Evolutionary conservation across 306 rosid species (phyloP).

Genomic region (Spatholobus suberectus): DNA sequence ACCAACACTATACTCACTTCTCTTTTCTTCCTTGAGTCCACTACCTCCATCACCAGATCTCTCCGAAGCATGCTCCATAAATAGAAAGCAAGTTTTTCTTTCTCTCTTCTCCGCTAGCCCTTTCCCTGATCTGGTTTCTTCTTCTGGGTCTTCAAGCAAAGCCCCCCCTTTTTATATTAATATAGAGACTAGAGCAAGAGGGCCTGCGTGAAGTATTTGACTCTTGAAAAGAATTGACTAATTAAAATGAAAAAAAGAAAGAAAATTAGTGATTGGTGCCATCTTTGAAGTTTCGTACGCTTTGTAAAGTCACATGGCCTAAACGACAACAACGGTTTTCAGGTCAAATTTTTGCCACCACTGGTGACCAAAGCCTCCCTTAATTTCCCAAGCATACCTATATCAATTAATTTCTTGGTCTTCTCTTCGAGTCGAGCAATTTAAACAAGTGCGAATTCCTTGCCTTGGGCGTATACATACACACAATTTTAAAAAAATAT

Average conservation of each 20-base stretch:
- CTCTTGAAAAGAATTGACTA: slow-evolving; percentile 47
- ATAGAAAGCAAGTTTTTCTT: not conserved
- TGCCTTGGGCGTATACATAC: not conserved
- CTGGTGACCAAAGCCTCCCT: slow-evolving; percentile 42
- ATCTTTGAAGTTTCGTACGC: slow-evolving; percentile 75
- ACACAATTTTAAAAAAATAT: not conserved
- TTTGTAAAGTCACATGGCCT: slow-evolving; percentile 55
- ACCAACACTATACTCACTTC: slow-evolving; percentile 44
- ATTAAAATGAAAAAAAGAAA: slow-evolving; percentile 8
- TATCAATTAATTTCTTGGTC: slow-evolving; percentile 15
- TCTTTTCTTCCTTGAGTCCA: slow-evolving; percentile 50
- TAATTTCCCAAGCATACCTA: not conserved
- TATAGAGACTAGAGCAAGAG: slow-evolving; percentile 42
- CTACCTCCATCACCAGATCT: slow-evolving; percentile 49
- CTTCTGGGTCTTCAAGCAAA: slow-evolving; percentile 34
- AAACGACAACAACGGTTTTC: slow-evolving; percentile 34
- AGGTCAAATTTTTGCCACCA: slow-evolving; percentile 57
- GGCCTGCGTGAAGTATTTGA: slow-evolving; percentile 66
- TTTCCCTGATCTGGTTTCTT: not conserved
- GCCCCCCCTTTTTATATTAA: slow-evolving; percentile 16
- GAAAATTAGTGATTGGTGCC: slow-evolving; percentile 38
- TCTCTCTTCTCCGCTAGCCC: not conserved
- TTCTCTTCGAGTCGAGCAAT: slow-evolving; percentile 42
- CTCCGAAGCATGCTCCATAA: slow-evolving; percentile 57
- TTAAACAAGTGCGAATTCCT: slow-evolving; percentile 39